phyloP scores from a whole-genome alignment of 257 asterid species.

The Petunia secreta region DNA sequence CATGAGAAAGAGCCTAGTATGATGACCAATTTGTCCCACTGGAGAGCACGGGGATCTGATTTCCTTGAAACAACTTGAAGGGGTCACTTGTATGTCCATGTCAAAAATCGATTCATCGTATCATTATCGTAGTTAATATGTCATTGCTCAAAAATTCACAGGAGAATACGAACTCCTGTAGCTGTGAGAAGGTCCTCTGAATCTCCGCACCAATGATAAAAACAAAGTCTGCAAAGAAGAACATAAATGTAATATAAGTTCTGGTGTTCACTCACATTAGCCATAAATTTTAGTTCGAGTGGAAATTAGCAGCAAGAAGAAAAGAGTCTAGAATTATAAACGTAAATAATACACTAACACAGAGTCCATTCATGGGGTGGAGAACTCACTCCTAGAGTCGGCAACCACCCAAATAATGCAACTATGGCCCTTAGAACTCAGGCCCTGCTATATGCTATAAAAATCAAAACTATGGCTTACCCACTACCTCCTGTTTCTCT shows the following conservation, averaged over 20 bases:
- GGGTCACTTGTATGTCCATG: background rate
- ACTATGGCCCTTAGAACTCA: background rate
- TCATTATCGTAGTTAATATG: background rate
- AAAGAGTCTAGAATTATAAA: background rate
- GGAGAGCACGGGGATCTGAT: background rate
- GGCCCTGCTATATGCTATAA: background rate
- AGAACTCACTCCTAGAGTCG: background rate
- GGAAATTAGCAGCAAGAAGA: background rate
- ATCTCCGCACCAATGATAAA: slow-evolving; percentile 62
- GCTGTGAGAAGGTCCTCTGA: slow-evolving; percentile 80
- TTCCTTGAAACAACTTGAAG: slow-evolving; percentile 17
- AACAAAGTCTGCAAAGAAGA: slow-evolving; percentile 58
- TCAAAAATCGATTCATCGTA: slow-evolving; percentile 5
- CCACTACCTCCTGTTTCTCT: background rate
- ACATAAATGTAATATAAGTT: background rate
- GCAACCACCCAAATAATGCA: background rate
- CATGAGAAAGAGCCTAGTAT: background rate
- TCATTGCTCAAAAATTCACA: slow-evolving; percentile 61
- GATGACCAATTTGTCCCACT: slow-evolving; percentile 23
- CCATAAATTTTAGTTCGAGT: background rate
- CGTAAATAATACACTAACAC: background rate
- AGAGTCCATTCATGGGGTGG: background rate
- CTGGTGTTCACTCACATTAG: background rate
- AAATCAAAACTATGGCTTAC: background rate
- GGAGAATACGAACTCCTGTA: slow-evolving; percentile 89